Base-by-base conservation (phyloP, 371 early-diverging fungal genomes). In the Mucor irregularis region DNA sequence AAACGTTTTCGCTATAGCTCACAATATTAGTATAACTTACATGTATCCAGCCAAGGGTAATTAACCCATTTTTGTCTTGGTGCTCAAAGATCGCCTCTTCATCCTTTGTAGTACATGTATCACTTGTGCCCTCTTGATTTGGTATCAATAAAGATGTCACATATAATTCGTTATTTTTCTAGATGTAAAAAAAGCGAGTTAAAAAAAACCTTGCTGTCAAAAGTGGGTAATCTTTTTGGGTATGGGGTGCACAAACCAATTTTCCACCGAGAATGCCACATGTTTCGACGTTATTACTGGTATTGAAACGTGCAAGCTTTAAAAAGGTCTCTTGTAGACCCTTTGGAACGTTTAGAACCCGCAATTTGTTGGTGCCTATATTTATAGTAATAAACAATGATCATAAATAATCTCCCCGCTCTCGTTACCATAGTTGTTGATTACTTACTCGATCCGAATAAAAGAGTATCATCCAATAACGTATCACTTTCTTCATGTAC, bases 41-140 rank as follows among this genome's bases (percentile, higher is more conserved):
- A 68, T 92, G 93, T 52, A 92, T 91, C 95, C 95, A 95, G 14
- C 95, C 95, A 13, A 95, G 61, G 1, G 92, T 90, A 28, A 95
- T 65, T 43, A 94, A 62, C 11, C 90, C 87, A 19, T 83, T 60
- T 25, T 82, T 68, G 52, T 84, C 86, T 54, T 89, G 87, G 57
- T 78, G 86, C 29, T 84, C 85, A 71, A 91, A 85, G 13, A 94
- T 55, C 39, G 91, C 91, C 67, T 91, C 92, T 71, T 95, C 95
- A 46, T 91, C 84, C 42, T 82, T 84, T 0, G 90, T 93, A 5
- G 84, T 81, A 48, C 92, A 92, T 2, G 93, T 91, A 58, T 95
- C 94, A n/a, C 90, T 85, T 0, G 95, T 94, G 2, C 90, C 87
- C 2, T 77, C 79, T 61, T 95, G 95, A 61, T 92, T 91, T 26